These are phyloP conservation scores for Gilbertella persicaria DNA, from an alignment of 371 early-diverging fungal genomes.

Conservation along the genomic window DNA sequence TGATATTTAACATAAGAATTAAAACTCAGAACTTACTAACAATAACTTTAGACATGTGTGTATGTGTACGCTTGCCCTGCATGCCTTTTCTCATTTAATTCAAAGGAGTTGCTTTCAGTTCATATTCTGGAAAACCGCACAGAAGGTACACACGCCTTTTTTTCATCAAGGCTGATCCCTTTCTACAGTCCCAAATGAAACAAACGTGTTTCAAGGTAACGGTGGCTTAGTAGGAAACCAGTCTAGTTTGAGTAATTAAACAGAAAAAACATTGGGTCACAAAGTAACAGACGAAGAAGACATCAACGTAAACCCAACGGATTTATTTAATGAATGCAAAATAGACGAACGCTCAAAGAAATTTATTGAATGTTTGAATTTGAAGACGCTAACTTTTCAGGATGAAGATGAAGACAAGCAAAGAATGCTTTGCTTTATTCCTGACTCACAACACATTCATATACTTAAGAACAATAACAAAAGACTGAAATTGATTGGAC, in stretches of 20 bases:
- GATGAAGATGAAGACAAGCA: slow-evolving; percentile 17
- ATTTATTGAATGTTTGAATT: slow-evolving; percentile 11
- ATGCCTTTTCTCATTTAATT: slow-evolving; percentile 8
- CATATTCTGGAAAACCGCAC: slow-evolving; percentile 7
- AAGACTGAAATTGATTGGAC: slow-evolving; percentile 11
- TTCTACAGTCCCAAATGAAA: slow-evolving; percentile 10
- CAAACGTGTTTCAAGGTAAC: slow-evolving; percentile 8
- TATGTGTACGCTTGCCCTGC: slow-evolving; percentile 5
- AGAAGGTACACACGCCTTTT: slow-evolving; percentile 7
- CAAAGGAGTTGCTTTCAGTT: slow-evolving; percentile 3
- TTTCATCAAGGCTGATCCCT: slow-evolving; percentile 3
- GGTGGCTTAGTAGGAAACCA: slow-evolving; percentile 6
- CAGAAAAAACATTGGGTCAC: slow-evolving; percentile 4
- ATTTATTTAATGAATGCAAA: slow-evolving; percentile 11
- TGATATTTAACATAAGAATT: slow-evolving; percentile 4
- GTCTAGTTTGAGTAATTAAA: slow-evolving; percentile 11
- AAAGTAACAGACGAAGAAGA: slow-evolving; percentile 15
- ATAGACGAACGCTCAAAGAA: slow-evolving; percentile 11
- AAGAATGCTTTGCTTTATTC: slow-evolving; percentile 15
- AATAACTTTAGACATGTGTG: slow-evolving; percentile 7
- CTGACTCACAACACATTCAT: slow-evolving; percentile 5
- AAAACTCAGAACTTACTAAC: too few relatives aligned
- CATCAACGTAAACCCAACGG: slow-evolving; percentile 11
- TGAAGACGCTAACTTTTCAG: slow-evolving; percentile 10
- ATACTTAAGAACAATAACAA: slow-evolving; percentile 13